A percentile compares a stretch with the other conserved stretches of the same genome.
Evolutionary conservation across 352 stramenopile species (phyloP).

Genomic region (Globisporangium solare): DNA sequence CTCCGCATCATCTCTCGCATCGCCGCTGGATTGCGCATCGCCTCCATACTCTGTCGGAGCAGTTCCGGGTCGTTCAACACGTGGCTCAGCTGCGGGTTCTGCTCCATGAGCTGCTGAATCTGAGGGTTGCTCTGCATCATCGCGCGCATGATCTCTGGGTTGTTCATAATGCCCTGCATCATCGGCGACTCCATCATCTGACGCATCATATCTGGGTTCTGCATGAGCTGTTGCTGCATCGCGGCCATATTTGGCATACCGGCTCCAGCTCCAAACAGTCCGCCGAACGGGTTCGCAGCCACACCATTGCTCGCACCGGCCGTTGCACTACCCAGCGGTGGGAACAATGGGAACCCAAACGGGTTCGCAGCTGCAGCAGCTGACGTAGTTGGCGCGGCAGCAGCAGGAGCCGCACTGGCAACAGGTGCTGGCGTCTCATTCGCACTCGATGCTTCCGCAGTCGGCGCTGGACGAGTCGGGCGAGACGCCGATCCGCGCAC

Average conservation of each 20-base stretch:
- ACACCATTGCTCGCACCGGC: slow-evolving; percentile 11
- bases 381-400: slow-evolving; percentile 14
- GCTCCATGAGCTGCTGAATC: slow-evolving; percentile 93
- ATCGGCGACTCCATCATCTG: slow-evolving; percentile 90
- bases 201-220: slow-evolving; percentile 86
- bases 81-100: slow-evolving; percentile 95
- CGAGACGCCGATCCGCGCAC: slow-evolving; percentile 61
- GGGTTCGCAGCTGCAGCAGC: slow-evolving; percentile 27
- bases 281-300: slow-evolving; percentile 53
- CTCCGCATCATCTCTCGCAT: slow-evolving; percentile 97
- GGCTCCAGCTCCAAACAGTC: slow-evolving; percentile 31
- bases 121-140: slow-evolving; percentile 96
- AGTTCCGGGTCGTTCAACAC: slow-evolving; percentile 95
- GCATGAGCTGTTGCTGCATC: slow-evolving; percentile 87
- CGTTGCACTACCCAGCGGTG: slow-evolving; percentile 14
- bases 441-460: slow-evolving; percentile 15
- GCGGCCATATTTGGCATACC: slow-evolving; percentile 63
- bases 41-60: slow-evolving; percentile 94
- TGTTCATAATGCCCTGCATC: slow-evolving; percentile 92
- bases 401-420: slow-evolving; percentile 12
- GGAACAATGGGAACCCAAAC: slow-evolving; percentile 52
- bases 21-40: slow-evolving; percentile 94
- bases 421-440: slow-evolving; percentile 13
- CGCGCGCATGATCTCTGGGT: slow-evolving; percentile 93
- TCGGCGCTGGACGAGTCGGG: slow-evolving; percentile 13